Evolutionary conservation across 768 basidiomycete species (phyloP), one percentile per base, ranked within the genome.

Genomic region (Termitomyces sp.): DNA sequence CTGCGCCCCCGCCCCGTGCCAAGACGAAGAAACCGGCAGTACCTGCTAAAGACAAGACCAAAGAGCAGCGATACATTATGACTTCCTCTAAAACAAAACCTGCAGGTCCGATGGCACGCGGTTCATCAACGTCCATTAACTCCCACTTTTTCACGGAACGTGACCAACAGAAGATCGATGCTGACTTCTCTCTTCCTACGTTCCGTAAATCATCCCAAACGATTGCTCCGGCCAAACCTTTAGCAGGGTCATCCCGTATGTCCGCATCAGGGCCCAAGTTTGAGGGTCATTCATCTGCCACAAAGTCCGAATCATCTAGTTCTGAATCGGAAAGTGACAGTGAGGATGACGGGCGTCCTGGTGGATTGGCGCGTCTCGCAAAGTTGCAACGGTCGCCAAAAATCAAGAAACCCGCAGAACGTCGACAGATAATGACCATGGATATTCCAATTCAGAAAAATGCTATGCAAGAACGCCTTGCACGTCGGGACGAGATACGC

Each of bases 381-480:
- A 83, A 82, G 66, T 72, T 88, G 59, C 88, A 88, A 59, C 83
- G 83, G 62, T 81, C 84, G 2, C 86, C 88, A 9, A 80, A 80
- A 67, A 76, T 85, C 59, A 82, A 78, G 69, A 89, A 85, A 68
- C 79, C 77, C 7, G 69, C 73, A 35, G 82, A 86, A 70, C 83
- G 87, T 28, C 80, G 90, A 42, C 84, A 86, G 69, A 78, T 90
- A 64, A 88, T 85, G 72, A 75, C 84, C 52, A 65, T 92, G 54
- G 86, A 89, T 52, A 73, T 84, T 50, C 82, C 84, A 0, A 76
- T 75, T 35, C 71, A 66, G 36, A 74, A 73, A 56, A 83, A 79
- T 38, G 75, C 80, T 9, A 75, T 79, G 18, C 75, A 81, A 64
- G 80, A 84, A 52, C 78, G 86, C 38, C 65, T 87, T 44, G 74